These are phyloP conservation scores for Asterophora lycoperdoides DNA, from an alignment of 768 basidiomycete species.

Conservation along the genomic window DNA sequence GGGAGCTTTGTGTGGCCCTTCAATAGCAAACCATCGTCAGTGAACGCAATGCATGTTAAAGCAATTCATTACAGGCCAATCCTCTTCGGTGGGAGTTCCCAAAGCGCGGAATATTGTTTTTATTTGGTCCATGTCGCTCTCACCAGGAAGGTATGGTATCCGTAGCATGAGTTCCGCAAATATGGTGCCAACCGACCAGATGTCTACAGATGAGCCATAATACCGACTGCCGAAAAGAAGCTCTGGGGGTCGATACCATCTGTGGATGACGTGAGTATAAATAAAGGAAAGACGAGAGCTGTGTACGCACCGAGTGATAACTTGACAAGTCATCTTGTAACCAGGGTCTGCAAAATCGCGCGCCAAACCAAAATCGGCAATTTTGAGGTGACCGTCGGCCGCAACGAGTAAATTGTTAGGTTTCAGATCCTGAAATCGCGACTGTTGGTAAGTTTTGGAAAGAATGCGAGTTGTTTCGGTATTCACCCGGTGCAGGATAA, in stretches of 20 bases:
- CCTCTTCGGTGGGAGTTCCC: conserved; percentile 93
- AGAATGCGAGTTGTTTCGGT: background rate
- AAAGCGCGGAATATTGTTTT: conserved; percentile 92
- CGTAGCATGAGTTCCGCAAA: conserved; percentile 97
- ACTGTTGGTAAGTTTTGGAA: background rate
- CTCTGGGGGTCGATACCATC: conserved; percentile 98
- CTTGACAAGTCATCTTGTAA: conserved; percentile 96
- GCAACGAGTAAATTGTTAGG: conserved; percentile 97
- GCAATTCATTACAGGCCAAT: conserved; percentile 78
- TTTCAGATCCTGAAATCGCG: conserved; percentile 75
- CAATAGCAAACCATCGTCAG: background rate
- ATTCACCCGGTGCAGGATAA: conserved; percentile 84
- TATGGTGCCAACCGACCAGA: conserved; percentile 98
- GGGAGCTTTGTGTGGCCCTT: conserved; percentile 90
- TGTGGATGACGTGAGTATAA: conserved; percentile 25
- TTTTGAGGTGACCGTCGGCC: conserved; percentile 86
- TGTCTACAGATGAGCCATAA: conserved; percentile 89
- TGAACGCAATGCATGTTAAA: background rate
- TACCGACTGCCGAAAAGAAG: conserved; percentile 87
- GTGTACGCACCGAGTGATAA: conserved; percentile 81
- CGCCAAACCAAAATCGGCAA: conserved; percentile 98
- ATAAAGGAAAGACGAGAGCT: conserved; percentile 5
- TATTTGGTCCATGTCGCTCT: conserved; percentile 94
- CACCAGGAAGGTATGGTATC: conserved; percentile 92
- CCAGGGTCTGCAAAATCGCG: conserved; percentile 94